These are phyloP conservation scores for Parsonsia alboflavescens DNA, from an alignment of 257 asterid species.

Conservation along the genomic window DNA sequence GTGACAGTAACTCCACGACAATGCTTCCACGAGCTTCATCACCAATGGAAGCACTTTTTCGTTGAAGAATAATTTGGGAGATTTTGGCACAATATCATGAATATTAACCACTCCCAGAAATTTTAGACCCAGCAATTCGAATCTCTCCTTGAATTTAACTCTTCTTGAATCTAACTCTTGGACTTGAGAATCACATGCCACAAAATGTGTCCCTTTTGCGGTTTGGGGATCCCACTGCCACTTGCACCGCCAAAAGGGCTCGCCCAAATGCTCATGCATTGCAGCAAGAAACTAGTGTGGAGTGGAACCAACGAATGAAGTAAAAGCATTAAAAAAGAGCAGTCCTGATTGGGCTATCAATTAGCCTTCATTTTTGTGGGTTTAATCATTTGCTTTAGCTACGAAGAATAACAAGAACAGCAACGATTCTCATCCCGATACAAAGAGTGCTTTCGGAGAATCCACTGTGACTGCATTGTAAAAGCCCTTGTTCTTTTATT, in stretches of 20 bases:
- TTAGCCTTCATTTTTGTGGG: conserved; percentile 37
- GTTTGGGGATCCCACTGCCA: conserved; percentile 25
- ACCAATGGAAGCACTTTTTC: conserved; percentile 31
- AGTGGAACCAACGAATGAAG: conserved; percentile 5
- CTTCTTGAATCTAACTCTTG: too few species aligned
- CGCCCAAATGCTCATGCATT: conserved; percentile 31
- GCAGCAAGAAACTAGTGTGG: conserved; percentile 11
- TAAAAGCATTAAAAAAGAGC: conserved; percentile 33
- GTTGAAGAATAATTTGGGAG: conserved; percentile 42
- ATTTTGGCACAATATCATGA: conserved; percentile 44
- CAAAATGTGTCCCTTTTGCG: conserved; percentile 50
- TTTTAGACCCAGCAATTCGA: conserved; percentile 35
- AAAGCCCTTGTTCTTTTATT: too few species aligned
- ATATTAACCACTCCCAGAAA: conserved; percentile 46
- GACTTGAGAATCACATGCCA: conserved; percentile 52
- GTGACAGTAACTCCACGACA: conserved; percentile 54
- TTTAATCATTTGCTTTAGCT: conserved; percentile 29
- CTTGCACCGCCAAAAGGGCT: conserved; percentile 33
- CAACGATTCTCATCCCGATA: conserved; percentile 5
- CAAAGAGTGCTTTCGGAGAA: conserved; percentile 32
- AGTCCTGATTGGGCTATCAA: conserved; percentile 47
- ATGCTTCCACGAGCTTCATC: conserved; percentile 22
- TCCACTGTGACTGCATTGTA: conserved; percentile 44
- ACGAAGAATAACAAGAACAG: conserved; percentile 18
- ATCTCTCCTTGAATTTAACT: conserved; percentile 41